phyloP scores from a whole-genome alignment of 208 protist species.

The Wallacemonas sp. region DNA sequence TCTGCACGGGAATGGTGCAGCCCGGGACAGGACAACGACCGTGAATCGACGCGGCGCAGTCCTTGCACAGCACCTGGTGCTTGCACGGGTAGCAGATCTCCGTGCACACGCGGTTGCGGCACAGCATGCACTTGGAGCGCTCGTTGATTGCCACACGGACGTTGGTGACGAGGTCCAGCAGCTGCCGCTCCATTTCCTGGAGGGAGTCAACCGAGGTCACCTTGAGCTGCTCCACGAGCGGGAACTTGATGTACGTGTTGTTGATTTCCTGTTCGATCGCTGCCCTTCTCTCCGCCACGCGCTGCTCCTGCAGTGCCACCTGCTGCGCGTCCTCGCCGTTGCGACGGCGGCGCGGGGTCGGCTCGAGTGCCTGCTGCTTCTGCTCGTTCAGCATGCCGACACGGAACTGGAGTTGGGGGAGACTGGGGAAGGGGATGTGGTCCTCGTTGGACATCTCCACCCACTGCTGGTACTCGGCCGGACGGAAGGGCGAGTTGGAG shows the following conservation, averaged over 20 bases:
- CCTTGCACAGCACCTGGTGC: constrained; percentile 88
- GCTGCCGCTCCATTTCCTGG: constrained; percentile 80
- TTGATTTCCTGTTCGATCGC: constrained; percentile 50
- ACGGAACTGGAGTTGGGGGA: constrained; percentile 80
- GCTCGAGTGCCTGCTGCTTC: constrained; percentile 72
- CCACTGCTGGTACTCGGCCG: constrained; percentile 88
- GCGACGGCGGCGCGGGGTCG: constrained; percentile 46
- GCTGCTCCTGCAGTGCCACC: constrained; percentile 44
- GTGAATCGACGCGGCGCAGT: constrained; percentile 65
- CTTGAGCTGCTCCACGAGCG: constrained; percentile 56
- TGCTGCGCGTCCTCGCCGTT: constrained; percentile 56
- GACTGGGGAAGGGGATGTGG: constrained; percentile 58
- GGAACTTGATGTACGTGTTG: constrained; percentile 64
- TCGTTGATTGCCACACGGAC: constrained; percentile 85
- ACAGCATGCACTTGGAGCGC: constrained; percentile 83
- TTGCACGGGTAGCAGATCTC: constrained; percentile 92
- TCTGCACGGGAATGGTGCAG: constrained; percentile 53
- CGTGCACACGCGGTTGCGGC: constrained; percentile 66
- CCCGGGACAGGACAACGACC: constrained; percentile 67
- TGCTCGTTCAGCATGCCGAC: constrained; percentile 86
- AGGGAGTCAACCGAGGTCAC: constrained; percentile 57
- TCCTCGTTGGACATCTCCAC: constrained; percentile 62
- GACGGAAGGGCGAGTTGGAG: constrained; percentile 85
- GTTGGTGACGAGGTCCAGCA: constrained; percentile 76
- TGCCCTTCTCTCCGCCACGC: constrained; percentile 33